Conservation (phyloP, 2,329 filamentous ascomycete species). For the Colletotrichum godetiae region DNA sequence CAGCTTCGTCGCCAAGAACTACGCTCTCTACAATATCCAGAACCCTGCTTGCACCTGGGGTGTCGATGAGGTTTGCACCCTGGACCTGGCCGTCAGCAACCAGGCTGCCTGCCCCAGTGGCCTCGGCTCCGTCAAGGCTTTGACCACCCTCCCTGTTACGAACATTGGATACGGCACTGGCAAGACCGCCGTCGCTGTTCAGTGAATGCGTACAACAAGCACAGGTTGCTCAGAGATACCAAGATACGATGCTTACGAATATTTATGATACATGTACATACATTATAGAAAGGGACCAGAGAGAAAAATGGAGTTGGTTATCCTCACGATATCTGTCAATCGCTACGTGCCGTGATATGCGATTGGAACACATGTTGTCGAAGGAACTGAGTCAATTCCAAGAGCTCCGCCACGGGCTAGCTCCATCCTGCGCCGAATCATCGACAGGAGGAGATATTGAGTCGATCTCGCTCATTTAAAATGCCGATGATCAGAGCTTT, state of each 20-base stretch:
- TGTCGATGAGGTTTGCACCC: constrained; percentile 61
- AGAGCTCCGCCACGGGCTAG: not conserved
- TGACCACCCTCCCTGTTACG: constrained; percentile 55
- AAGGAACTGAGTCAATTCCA: not conserved
- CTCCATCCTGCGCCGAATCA: not conserved
- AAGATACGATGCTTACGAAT: constrained; percentile 21
- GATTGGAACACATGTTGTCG: not conserved
- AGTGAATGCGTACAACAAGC: constrained; percentile 13
- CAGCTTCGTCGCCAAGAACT: constrained; percentile 65
- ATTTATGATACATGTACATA: constrained; percentile 34
- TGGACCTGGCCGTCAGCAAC: constrained; percentile 60
- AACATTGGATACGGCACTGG: constrained; percentile 66
- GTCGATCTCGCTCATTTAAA: not conserved
- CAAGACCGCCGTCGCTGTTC: constrained; percentile 38
- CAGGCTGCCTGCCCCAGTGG: constrained; percentile 61
- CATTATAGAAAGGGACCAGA: constrained; percentile 9
- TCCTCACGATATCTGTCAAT: not conserved
- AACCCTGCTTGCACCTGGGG: constrained; percentile 63
- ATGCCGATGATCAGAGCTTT: not conserved
- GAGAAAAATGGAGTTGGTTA: not conserved
- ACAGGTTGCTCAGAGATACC: constrained; percentile 18
- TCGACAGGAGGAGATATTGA: not conserved
- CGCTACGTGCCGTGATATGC: too few relatives aligned
- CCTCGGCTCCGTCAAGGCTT: constrained; percentile 48
- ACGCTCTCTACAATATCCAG: constrained; percentile 64